Evolutionary conservation across 768 basidiomycete species (phyloP).

Genomic region (Phlebiopsis flavidoalba): DNA sequence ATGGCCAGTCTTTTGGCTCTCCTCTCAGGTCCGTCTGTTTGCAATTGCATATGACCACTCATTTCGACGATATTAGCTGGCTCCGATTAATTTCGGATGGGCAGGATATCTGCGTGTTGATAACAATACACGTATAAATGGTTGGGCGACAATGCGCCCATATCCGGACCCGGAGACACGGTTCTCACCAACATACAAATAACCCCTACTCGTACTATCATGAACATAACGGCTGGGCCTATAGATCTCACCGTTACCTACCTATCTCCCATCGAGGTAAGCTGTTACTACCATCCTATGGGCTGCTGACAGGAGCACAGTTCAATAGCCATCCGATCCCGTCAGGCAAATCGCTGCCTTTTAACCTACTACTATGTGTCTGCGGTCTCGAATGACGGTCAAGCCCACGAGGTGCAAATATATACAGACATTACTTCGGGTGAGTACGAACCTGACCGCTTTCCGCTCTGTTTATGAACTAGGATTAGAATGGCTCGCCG

Average conservation of each 20-base stretch:
- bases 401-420: constrained; percentile 29
- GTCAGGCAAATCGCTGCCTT: constrained; percentile 36
- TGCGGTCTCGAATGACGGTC: constrained; percentile 26
- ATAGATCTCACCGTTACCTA: constrained; percentile 56
- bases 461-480: no score
- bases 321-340: constrained; percentile 28
- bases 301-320: neutral
- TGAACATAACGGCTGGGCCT: constrained; percentile 50
- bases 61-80: neutral
- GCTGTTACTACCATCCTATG: neutral
- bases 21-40: constrained; percentile 14
- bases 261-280: constrained; percentile 54
- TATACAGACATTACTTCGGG: constrained; percentile 36
- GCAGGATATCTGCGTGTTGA: constrained; percentile 9
- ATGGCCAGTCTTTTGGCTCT: constrained; percentile 64
- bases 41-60: neutral
- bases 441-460: constrained; percentile 8
- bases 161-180: constrained; percentile 3
- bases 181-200: constrained; percentile 21
- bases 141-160: constrained; percentile 5
- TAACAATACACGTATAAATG: constrained; percentile 13
- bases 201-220: constrained; percentile 55
- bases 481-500: constrained; percentile 17
- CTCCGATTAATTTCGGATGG: constrained; percentile 9
- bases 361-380: constrained; percentile 32